phyloP scores from a whole-genome alignment of 306 rosid genomes.

The Castanea mollissima region DNA sequence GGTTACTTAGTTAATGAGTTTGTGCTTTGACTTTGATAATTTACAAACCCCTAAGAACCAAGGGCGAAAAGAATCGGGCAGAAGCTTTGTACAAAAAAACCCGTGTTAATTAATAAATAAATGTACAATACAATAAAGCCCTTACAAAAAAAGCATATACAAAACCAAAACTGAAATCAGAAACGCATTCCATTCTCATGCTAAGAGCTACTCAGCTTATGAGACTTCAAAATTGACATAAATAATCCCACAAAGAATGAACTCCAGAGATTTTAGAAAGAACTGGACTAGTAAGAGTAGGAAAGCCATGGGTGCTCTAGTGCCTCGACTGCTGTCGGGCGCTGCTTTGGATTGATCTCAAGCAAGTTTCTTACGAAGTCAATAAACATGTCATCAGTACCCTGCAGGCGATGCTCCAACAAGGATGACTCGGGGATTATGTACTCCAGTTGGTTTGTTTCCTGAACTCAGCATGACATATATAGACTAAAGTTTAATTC shows the following conservation, averaged over 20 bases:
- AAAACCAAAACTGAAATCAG: conserved; percentile 20
- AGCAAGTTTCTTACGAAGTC: conserved; percentile 71
- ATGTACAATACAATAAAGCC: neutral
- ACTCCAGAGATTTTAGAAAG: conserved; percentile 23
- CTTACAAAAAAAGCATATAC: conserved; percentile 1
- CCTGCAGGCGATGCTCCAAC: conserved; percentile 69
- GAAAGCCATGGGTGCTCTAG: conserved; percentile 96
- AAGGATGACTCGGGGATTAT: conserved; percentile 81
- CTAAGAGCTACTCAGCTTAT: neutral
- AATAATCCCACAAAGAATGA: conserved; percentile 14
- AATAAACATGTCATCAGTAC: conserved; percentile 51
- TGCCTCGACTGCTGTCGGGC: conserved; percentile 76
- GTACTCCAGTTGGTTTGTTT: conserved; percentile 74
- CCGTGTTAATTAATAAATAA: neutral
- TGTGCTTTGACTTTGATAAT: neutral
- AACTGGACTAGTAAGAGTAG: conserved; percentile 40
- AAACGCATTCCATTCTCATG: neutral
- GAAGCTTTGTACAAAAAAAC: conserved; percentile 13
- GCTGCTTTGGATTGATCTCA: conserved; percentile 65
- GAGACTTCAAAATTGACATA: conserved; percentile 18
- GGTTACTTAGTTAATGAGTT: neutral
- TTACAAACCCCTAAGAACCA: neutral
- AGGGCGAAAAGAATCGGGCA: neutral
- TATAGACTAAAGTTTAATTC: conserved; percentile 8
- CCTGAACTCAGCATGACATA: conserved; percentile 41